phyloP scores from a whole-genome alignment of 371 early-diverging fungal genomes.

The Mucor irregularis region DNA sequence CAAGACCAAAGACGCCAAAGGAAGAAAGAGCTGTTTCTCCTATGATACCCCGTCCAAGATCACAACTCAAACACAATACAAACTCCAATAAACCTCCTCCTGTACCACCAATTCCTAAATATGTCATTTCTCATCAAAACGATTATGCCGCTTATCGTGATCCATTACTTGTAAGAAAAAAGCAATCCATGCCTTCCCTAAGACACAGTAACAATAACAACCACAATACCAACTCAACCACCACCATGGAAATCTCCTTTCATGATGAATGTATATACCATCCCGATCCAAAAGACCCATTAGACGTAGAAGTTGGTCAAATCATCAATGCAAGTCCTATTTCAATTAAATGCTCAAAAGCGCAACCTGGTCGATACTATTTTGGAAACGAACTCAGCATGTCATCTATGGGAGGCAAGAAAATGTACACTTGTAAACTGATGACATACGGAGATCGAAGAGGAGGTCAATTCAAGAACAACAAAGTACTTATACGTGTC shows the following conservation, averaged over 20 bases:
- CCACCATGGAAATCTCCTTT: constrained; percentile 8
- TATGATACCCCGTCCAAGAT: constrained; percentile 14
- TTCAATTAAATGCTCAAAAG: constrained; percentile 47
- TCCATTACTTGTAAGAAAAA: constrained; percentile 15
- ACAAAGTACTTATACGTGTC: constrained; percentile 66
- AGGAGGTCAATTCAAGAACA: constrained; percentile 22
- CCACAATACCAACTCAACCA: not conserved
- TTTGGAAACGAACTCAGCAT: constrained; percentile 58
- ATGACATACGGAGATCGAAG: constrained; percentile 43
- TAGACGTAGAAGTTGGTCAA: constrained; percentile 61
- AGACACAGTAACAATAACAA: not conserved
- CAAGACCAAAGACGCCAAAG: constrained; percentile 47
- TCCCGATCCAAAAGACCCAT: constrained; percentile 48
- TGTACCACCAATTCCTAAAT: constrained; percentile 26
- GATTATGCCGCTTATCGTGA: constrained; percentile 1
- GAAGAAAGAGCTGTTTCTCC: not conserved
- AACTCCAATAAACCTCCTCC: constrained; percentile 24
- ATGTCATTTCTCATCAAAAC: not conserved
- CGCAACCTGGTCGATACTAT: constrained; percentile 52
- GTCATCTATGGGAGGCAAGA: constrained; percentile 44
- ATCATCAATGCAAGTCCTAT: constrained; percentile 58
- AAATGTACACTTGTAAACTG: constrained; percentile 50
- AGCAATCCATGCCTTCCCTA: constrained; percentile 31
- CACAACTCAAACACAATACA: constrained; percentile 5
- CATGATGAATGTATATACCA: constrained; percentile 30